Percentiles rank a stretch among this genome's conserved stretches.
Evolutionary conservation across 1,284 basidiomycete species (phyloP).

Genomic region (Cutaneotrichosporon dermatis): DNA sequence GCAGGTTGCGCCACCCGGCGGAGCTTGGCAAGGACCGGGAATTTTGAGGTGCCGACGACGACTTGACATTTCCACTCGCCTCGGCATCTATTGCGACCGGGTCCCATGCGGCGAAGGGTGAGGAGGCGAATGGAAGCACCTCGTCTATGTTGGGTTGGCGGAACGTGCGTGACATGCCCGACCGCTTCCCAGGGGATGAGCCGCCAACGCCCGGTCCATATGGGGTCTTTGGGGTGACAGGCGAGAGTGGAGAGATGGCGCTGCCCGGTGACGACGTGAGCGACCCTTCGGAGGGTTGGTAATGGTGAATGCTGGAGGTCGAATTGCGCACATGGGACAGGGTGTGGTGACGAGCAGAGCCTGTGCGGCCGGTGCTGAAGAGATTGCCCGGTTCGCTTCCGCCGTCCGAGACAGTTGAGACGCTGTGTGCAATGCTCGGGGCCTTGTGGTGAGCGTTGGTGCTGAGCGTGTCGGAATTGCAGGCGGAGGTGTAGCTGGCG

Average conservation of each 20-base stretch:
- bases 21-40: background rate
- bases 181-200: background rate
- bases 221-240: background rate
- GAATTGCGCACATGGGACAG: background rate
- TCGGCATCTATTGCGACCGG: background rate
- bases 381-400: background rate
- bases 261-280: background rate
- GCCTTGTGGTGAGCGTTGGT: background rate
- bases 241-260: background rate
- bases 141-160: constrained; percentile 22
- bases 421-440: background rate
- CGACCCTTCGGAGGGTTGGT: background rate
- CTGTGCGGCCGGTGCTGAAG: background rate
- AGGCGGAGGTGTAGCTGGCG: background rate
- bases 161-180: constrained; percentile 8
- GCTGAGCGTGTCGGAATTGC: background rate
- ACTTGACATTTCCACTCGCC: background rate
- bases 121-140: constrained; percentile 21
- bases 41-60: background rate
- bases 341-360: background rate
- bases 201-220: background rate
- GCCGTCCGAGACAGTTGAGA: background rate
- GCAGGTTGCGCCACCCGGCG: constrained; percentile 21
- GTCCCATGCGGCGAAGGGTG: constrained; percentile 31
- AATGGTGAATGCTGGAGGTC: background rate